Evolutionary conservation across 495 filamentous ascomycete species (phyloP), one percentile per base, ranked within the genome.

Genomic region (Penicillium atrosanguineum): DNA sequence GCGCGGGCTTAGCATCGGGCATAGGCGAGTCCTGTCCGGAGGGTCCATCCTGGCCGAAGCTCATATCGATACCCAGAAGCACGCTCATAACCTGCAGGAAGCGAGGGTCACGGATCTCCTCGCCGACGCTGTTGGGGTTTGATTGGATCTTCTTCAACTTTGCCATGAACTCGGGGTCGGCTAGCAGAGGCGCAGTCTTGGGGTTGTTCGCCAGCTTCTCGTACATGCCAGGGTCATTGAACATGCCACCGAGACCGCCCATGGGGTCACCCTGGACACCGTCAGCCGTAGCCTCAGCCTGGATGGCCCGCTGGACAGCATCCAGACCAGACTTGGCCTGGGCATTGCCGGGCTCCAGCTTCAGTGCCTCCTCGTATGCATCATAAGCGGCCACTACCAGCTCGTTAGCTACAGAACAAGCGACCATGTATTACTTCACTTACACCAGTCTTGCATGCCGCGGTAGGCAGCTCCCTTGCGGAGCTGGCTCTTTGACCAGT

Each of bases 401-500:
- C 31, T 9, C 28, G 44, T 50, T 44, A 44, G 44, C 31, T 16
- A 36, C 12, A 7, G 8, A 18, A 11, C 28, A 23, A 26, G 2
- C 44, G n/a, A 37, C 12, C 1, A 6, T 26, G 6, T 1, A 15
- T 40, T 9, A 43, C 9, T 34, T 38, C 14, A 72, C 79, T 56
- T 78, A 88, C 85, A 61, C 18, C 97, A 82, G 67, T 97, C 91
- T 37, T 90, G 88, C 44, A 84, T 73, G 11, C 94, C 94, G 70
- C 94, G 94, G 25, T 89, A 77, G 46, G 94, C 94, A 42, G 93
- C 87, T 36, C 91, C 94, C 75, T 96, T 97, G 44, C 94, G 85
- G 41, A 85, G 83, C 83, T 90, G 94, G 62, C 94, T 95, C 73
- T 97, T 96, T 31, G 91, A 87, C 95, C 95, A 98, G 77, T 97